phyloP scores from a whole-genome alignment of 2,329 filamentous ascomycete genomes.

The Ophiognomonia clavigignenti-juglandacearum region DNA sequence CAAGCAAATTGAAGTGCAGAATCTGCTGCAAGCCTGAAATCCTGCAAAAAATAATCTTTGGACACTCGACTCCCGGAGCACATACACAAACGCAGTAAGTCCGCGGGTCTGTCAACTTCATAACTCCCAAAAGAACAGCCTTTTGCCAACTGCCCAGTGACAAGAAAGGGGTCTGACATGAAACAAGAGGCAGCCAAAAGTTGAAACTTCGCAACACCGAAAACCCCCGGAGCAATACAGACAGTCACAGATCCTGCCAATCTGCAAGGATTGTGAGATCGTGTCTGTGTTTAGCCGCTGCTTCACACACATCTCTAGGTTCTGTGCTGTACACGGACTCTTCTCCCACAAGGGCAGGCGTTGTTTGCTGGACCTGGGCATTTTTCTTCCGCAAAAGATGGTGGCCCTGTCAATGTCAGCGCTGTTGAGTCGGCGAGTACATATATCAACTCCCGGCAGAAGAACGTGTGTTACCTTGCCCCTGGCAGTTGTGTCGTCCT shows the following conservation, averaged over 20 bases:
- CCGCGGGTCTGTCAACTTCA: background rate
- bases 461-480: too few relatives aligned
- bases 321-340: too few relatives aligned
- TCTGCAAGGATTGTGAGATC: background rate
- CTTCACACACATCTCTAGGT: too few relatives aligned
- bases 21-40: too few relatives aligned
- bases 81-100: too few relatives aligned
- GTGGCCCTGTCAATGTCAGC: slow-evolving; percentile 7
- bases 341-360: background rate
- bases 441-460: slow-evolving; percentile 3
- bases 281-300: background rate
- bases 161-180: slow-evolving; percentile 4
- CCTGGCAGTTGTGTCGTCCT: too few relatives aligned
- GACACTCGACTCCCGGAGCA: too few relatives aligned
- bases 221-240: background rate
- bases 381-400: background rate
- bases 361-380: background rate
- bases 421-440: slow-evolving; percentile 11
- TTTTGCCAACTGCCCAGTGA: background rate
- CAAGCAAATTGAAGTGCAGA: too few relatives aligned
- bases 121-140: background rate
- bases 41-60: too few relatives aligned
- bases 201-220: slow-evolving; percentile 6
- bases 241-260: slow-evolving; percentile 8
- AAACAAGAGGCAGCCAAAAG: slow-evolving; percentile 6